Evolutionary conservation across 2,329 filamentous ascomycete species (phyloP), one percentile per base, ranked within the genome.

Genomic region (Dothiorella sarmentorum): DNA sequence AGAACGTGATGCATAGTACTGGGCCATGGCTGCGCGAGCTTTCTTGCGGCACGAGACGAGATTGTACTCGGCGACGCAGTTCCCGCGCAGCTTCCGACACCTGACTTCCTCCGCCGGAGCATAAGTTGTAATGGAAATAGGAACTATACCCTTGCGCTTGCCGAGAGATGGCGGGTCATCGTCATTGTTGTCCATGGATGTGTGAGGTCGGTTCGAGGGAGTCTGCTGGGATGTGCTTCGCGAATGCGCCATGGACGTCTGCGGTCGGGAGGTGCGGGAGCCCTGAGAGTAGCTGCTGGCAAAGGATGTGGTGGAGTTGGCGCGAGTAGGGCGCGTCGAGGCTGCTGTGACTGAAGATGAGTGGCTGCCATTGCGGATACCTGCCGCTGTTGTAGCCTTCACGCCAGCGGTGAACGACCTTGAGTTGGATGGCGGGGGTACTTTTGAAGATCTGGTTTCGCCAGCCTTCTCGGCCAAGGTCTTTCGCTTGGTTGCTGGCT

Each of bases 231-330:
- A 74, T 59, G 76, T 68, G 66, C 78, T 80, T 56, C 78, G 74
- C 42, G 80, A 72, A 61, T 80, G 79, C 62, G 75, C 56, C 69
- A 82, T 74, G 33, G 83, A 76, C 6, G 82, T 78, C 61, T 82
- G 78, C 3, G 82, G 78, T 56, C 83, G 80, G 27, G 69, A 57
- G 64, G 81, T 76, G 63, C 84, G 80, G 17, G 71, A 64, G 13
- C 77, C 78, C 11, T 80, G 77, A 1, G 82, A 87, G 61, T 80
- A 77, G 1, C 82, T 87, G 61, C 78, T 82, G 13, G 82, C 78
- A 62, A 85, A 85, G 61, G 76, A 78, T 62, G 74, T 7, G 78
- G 56, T 75, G 74, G 49, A 52, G 18, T 51, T 51, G 24, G 35
- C 27, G 24, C 44, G 44, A 20, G 56, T 52, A 9, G 75, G 40